A percentile compares a stretch with the other conserved stretches of the same genome.
phyloP scores from a whole-genome alignment of 306 rosid species.

The Malus domestica region ASM211411v1 NC_041793.1:41528001-41528500 shows the following conservation, averaged over 20 bases:
- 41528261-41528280: too few species aligned
- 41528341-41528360: too few species aligned
- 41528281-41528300: neutral
- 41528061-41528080: slow-evolving; percentile 32
- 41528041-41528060: slow-evolving; percentile 24
- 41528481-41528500: slow-evolving; percentile 94
- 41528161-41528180: slow-evolving; percentile 49
- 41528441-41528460: slow-evolving; percentile 93
- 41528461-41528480: slow-evolving; percentile 92
- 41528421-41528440: slow-evolving; percentile 97
- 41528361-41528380: neutral
- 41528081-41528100: slow-evolving; percentile 55
- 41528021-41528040: slow-evolving; percentile 46
- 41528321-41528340: neutral
- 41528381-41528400: too few species aligned
- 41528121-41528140: slow-evolving; percentile 35
- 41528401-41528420: slow-evolving; percentile 6
- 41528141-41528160: slow-evolving; percentile 84
- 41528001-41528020: slow-evolving; percentile 61
- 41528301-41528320: neutral
- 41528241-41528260: neutral
- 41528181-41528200: neutral
- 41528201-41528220: neutral
- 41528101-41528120: slow-evolving; percentile 32
- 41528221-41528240: neutral